phyloP scores from a whole-genome alignment of 2,329 filamentous ascomycete species.

The Cytospora chrysosperma region DNA sequence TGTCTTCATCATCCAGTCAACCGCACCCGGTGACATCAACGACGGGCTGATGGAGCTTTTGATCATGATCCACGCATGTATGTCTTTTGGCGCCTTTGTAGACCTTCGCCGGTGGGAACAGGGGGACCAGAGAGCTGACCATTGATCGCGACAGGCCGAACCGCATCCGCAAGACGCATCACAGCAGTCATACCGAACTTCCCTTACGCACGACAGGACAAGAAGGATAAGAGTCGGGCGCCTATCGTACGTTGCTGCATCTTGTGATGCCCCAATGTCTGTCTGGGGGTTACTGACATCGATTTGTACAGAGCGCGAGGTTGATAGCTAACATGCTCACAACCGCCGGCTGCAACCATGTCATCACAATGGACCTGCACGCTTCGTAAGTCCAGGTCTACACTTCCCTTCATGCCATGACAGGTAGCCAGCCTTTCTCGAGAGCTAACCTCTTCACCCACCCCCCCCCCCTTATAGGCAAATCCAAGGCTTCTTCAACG shows the following conservation, averaged over 20 bases:
- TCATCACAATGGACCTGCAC: slow-evolving; percentile 96
- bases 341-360: slow-evolving; percentile 73
- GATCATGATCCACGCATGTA: slow-evolving; percentile 96
- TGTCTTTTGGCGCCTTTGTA: slow-evolving; percentile 25
- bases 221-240: slow-evolving; percentile 68
- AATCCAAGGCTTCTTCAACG: slow-evolving; percentile 98
- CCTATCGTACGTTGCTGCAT: slow-evolving; percentile 57
- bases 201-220: slow-evolving; percentile 89
- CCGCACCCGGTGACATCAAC: slow-evolving; percentile 93
- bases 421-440: too few relatives aligned
- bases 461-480: slow-evolving; percentile 43
- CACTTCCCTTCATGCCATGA: too few relatives aligned
- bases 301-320: slow-evolving; percentile 65
- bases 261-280: not conserved
- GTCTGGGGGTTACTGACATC: not conserved
- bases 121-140: not conserved
- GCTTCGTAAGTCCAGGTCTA: slow-evolving; percentile 64
- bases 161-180: slow-evolving; percentile 81
- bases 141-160: slow-evolving; percentile 33
- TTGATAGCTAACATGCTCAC: slow-evolving; percentile 97
- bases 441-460: slow-evolving; percentile 61
- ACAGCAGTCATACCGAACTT: slow-evolving; percentile 96
- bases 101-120: not conserved
- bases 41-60: slow-evolving; percentile 97
- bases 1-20: slow-evolving; percentile 96